Percentiles rank a stretch among this genome's conserved stretches.
These are phyloP conservation scores for Pelargonium fulgidum DNA, from an alignment of 441 rosid species.

Conservation along the genomic window DNA sequence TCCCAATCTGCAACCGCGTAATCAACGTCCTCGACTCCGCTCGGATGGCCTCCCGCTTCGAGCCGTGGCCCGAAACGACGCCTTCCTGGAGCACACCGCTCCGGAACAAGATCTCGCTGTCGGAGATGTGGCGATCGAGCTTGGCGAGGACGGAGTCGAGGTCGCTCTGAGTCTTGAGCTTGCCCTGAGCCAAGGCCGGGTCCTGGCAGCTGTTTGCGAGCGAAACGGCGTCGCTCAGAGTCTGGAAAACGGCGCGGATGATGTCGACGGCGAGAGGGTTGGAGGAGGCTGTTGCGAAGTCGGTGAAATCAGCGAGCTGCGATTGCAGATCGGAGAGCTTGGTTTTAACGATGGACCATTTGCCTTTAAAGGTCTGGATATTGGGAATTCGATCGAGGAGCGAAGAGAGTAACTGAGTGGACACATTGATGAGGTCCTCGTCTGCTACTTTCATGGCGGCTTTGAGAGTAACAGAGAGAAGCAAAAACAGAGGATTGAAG, in stretches of 20 bases:
- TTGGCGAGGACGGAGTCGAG: slow-evolving; percentile 62
- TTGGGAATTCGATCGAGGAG: slow-evolving; percentile 38
- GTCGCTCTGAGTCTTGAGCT: slow-evolving; percentile 83
- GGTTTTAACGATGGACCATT: slow-evolving; percentile 61
- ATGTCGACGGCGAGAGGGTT: slow-evolving; percentile 55
- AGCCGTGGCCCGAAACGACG: slow-evolving; percentile 20
- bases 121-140: slow-evolving; percentile 61
- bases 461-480: background rate
- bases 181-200: slow-evolving; percentile 49
- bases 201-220: slow-evolving; percentile 45
- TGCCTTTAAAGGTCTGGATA: slow-evolving; percentile 49
- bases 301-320: slow-evolving; percentile 58
- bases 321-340: slow-evolving; percentile 54
- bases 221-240: slow-evolving; percentile 44
- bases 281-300: slow-evolving; percentile 35
- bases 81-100: slow-evolving; percentile 52
- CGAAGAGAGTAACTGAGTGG: slow-evolving; percentile 29
- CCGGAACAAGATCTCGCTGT: slow-evolving; percentile 51
- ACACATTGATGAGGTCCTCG: slow-evolving; percentile 30
- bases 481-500: no score
- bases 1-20: slow-evolving; percentile 75
- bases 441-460: slow-evolving; percentile 56
- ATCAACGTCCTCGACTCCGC: slow-evolving; percentile 59
- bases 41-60: slow-evolving; percentile 65
- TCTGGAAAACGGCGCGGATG: slow-evolving; percentile 35